Evolutionary conservation across 1,284 basidiomycete genomes (phyloP).

Genomic region (Microbotryum silenes-acaulis): DNA sequence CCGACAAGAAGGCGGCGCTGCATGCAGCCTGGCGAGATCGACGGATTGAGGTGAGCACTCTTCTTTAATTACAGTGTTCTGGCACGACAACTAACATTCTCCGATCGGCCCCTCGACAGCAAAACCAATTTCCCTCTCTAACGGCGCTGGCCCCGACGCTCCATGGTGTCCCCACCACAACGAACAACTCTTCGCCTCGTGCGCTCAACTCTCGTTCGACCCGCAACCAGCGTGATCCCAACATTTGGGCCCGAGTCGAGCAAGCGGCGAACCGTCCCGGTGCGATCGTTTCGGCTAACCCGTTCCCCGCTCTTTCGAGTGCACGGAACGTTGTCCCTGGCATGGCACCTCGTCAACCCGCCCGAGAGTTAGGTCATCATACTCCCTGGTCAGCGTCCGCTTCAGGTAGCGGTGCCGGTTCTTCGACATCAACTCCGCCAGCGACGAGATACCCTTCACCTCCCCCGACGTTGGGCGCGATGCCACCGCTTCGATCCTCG

Average conservation of each 20-base stretch:
- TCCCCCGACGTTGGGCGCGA: neutral
- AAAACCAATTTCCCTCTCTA: slow-evolving; percentile 28
- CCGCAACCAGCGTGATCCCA: slow-evolving; percentile 7
- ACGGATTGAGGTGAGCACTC: slow-evolving; percentile 59
- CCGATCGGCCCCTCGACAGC: neutral
- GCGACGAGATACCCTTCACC: slow-evolving; percentile 2
- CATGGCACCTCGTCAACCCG: slow-evolving; percentile 10
- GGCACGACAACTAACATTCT: slow-evolving; percentile 8
- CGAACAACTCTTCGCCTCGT: slow-evolving; percentile 10
- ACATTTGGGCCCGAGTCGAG: slow-evolving; percentile 34
- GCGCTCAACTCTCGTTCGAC: slow-evolving; percentile 21
- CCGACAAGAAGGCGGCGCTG: slow-evolving; percentile 71
- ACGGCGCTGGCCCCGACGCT: slow-evolving; percentile 18
- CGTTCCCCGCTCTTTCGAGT: slow-evolving; percentile 29
- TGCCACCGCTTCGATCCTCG: neutral
- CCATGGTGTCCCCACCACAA: slow-evolving; percentile 14
- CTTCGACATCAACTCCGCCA: slow-evolving; percentile 1
- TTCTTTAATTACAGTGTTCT: slow-evolving; percentile 3
- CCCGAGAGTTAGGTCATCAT: neutral
- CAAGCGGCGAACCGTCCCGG: slow-evolving; percentile 27
- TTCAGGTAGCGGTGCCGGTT: slow-evolving; percentile 1
- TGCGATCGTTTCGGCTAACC: slow-evolving; percentile 21
- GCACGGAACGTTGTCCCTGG: slow-evolving; percentile 26
- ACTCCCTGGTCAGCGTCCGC: slow-evolving; percentile 19
- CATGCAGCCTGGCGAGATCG: slow-evolving; percentile 73